Evolutionary conservation across 805 yeast species (phyloP).

Genomic region (Pichia membranifaciens): DNA sequence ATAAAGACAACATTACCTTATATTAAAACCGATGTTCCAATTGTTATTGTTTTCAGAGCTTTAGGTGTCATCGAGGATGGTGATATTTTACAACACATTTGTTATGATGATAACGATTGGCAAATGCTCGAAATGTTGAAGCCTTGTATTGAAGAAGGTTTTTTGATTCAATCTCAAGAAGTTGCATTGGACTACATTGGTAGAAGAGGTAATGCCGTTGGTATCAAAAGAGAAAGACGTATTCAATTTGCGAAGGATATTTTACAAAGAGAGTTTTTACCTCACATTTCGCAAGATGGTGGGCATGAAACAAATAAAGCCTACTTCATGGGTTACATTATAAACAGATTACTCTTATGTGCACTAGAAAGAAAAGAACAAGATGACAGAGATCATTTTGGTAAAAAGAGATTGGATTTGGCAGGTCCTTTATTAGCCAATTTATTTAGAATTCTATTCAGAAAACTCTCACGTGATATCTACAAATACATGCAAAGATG

Average conservation of each 20-base stretch:
- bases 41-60: constrained; percentile 95
- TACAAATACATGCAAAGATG: constrained; percentile 98
- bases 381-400: constrained; percentile 99
- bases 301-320: constrained; percentile 97
- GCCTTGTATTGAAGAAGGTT: constrained; percentile 99
- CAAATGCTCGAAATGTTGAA: constrained; percentile 98
- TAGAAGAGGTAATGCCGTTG: constrained; percentile 95
- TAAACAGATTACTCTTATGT: constrained; percentile 87
- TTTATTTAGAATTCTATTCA: constrained; percentile 88
- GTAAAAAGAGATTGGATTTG: constrained; percentile 95
- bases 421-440: constrained; percentile 98
- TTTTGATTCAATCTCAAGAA: constrained; percentile 95
- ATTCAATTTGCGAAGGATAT: constrained; percentile 96
- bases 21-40: constrained; percentile 94
- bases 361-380: constrained; percentile 97
- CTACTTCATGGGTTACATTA: constrained; percentile 95
- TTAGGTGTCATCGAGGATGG: constrained; percentile 99
- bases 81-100: constrained; percentile 94
- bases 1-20: constrained; percentile 95
- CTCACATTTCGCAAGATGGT: constrained; percentile 95
- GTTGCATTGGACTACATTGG: constrained; percentile 97
- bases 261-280: constrained; percentile 90
- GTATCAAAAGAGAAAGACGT: constrained; percentile 96
- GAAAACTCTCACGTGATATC: constrained; percentile 92
- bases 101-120: constrained; percentile 98